phyloP scores from a whole-genome alignment of 371 early-diverging fungal genomes.

The Blyttiomyces sp. region DNA sequence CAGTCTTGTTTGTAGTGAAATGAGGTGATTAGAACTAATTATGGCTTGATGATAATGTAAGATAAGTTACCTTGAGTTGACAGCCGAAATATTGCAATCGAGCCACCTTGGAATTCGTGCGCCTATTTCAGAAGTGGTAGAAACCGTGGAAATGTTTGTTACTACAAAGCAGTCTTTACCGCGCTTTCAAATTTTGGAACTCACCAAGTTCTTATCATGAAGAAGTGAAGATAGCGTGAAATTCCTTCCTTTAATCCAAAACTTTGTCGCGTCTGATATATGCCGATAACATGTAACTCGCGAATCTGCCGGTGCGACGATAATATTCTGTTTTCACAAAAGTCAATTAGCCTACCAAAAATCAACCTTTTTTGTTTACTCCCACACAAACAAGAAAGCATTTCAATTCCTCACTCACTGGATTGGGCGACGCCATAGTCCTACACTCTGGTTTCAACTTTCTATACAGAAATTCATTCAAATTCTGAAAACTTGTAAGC shows the following conservation, averaged over 20 bases:
- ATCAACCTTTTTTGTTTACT: too few species aligned
- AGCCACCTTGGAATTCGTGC: conserved; percentile 59
- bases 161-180: too few species aligned
- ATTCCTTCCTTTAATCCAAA: conserved; percentile 86
- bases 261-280: conserved; percentile 61
- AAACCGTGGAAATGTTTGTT: too few species aligned
- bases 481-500: conserved; percentile 64
- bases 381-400: too few species aligned
- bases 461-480: conserved; percentile 89
- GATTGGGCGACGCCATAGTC: conserved; percentile 60
- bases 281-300: conserved; percentile 71
- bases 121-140: conserved; percentile 56
- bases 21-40: conserved; percentile 56
- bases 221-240: too few species aligned
- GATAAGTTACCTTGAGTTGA: conserved; percentile 64
- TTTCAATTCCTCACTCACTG: too few species aligned
- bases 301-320: conserved; percentile 79
- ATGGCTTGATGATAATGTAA: conserved; percentile 47
- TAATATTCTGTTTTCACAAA: conserved; percentile 36
- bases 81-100: conserved; percentile 73
- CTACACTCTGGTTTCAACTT: conserved; percentile 72
- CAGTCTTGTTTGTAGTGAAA: too few species aligned
- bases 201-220: too few species aligned
- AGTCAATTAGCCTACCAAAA: background rate
- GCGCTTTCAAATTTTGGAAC: too few species aligned